Evolutionary conservation across 495 filamentous ascomycete genomes (phyloP).

Genomic region (Astrothelium macrocarpum): DNA sequence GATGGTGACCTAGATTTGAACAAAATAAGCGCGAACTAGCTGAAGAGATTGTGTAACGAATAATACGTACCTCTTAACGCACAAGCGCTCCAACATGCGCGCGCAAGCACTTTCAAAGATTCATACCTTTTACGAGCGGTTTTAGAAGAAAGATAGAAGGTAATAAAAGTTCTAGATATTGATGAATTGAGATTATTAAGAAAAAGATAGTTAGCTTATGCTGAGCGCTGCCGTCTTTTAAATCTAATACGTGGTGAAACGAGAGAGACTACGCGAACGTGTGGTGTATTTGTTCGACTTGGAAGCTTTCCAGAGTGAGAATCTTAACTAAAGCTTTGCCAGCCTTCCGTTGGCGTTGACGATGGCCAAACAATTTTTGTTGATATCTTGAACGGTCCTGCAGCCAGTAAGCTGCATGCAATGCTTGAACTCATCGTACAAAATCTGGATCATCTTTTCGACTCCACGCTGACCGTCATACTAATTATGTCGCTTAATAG

Average conservation of each 20-base stretch:
- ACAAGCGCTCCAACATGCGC: too few species aligned
- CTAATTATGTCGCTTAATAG: slow-evolving; percentile 9
- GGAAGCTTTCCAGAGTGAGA: neutral
- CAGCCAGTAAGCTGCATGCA: slow-evolving; percentile 45
- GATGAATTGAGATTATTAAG: too few species aligned
- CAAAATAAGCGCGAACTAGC: neutral
- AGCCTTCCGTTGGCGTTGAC: slow-evolving; percentile 35
- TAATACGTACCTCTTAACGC: too few species aligned
- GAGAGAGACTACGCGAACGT: too few species aligned
- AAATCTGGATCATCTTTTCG: slow-evolving; percentile 10
- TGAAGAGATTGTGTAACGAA: neutral
- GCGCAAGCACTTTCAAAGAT: too few species aligned
- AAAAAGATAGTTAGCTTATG: too few species aligned
- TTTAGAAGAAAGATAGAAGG: too few species aligned
- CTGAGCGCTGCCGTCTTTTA: too few species aligned
- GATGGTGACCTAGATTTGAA: neutral
- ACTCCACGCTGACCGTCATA: slow-evolving; percentile 23
- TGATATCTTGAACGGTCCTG: slow-evolving; percentile 39
- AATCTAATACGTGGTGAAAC: too few species aligned
- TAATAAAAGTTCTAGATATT: too few species aligned
- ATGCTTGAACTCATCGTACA: slow-evolving; percentile 40
- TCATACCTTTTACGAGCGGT: too few species aligned
- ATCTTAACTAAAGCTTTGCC: slow-evolving; percentile 27
- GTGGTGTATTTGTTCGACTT: too few species aligned
- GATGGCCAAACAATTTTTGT: slow-evolving; percentile 31